A percentile compares a stretch with the other conserved stretches of the same genome.
These are phyloP conservation scores for Liriodendron chinense DNA, from an alignment of 164 flowering plant species.

Conservation along the genomic window DNA sequence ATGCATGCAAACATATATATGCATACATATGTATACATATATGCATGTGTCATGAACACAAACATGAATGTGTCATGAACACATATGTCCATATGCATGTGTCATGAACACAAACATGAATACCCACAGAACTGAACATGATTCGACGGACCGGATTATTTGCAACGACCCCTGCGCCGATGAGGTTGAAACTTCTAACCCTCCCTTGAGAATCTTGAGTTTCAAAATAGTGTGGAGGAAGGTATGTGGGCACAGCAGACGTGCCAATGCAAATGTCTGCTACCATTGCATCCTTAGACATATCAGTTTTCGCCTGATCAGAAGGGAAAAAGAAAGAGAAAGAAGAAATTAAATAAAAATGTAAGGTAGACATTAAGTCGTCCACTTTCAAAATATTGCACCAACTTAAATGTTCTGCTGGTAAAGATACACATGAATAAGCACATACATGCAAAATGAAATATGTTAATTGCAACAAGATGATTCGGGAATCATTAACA, in stretches of 20 bases:
- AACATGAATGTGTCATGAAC: too few relatives aligned
- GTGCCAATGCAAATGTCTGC: constrained; percentile 8
- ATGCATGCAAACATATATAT: too few relatives aligned
- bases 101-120: too few relatives aligned
- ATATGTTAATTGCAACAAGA: neutral
- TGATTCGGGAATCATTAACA: neutral
- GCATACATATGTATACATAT: too few relatives aligned
- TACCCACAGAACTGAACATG: too few relatives aligned
- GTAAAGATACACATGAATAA: neutral
- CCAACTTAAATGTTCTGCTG: neutral
- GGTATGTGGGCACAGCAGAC: constrained; percentile 7
- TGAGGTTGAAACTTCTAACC: neutral
- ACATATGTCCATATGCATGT: too few relatives aligned
- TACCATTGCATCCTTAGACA: constrained; percentile 3
- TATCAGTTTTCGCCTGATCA: constrained; percentile 4
- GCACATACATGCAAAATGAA: neutral
- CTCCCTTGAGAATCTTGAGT: constrained; percentile 9
- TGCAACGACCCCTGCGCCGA: constrained; percentile 4
- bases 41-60: too few relatives aligned
- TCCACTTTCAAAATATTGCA: neutral
- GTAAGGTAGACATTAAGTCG: neutral
- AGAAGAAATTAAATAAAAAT: neutral
- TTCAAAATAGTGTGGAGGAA: constrained; percentile 11
- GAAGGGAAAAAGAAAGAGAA: too few relatives aligned
- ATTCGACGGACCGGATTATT: constrained; percentile 4